Evolutionary conservation across 225 moss, liverwort and hornwort genomes (phyloP), one percentile per base, ranked within the genome.

Genomic region (Pseudoscleropodium purum): DNA sequence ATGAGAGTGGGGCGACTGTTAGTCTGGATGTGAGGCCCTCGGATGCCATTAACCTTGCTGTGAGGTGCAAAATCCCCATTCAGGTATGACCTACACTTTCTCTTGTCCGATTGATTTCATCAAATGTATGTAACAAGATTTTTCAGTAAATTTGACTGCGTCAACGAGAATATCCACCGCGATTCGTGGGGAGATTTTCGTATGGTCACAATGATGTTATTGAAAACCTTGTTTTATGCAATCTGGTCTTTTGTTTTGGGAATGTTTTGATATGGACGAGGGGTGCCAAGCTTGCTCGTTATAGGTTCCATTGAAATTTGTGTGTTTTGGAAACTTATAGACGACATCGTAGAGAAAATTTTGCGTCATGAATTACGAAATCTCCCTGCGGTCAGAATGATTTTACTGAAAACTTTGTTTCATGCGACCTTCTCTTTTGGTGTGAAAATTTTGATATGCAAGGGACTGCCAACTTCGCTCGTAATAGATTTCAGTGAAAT

Each of bases 21-120:
- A 97, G 97, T 52, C 89, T 98, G 36, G 98, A 98, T 88, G 91
- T 98, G 49, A 94, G 98, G 77, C 98, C 98, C 66, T 98, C 97
- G 23, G 98, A 98, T 70, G 98, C 98, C 64, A 98, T 98, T 73
- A 98, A 98, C 91, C 88, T 98, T 19, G 98, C 97, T 9, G 96
- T 94, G 60, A 90, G 98, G 26, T 98, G 98, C 87, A 93, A 95
- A 93, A 77, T 98, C 70, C 98, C 98, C 43, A 98, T 98, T 91
- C 98, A 98, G 96, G 98, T 98, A 84, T 15, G 67, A 54, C 52
- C n/a, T n/a, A 9, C 51, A 17, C 30, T 33, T 43, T 21, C 17
- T 79, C 57, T 25, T 57, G 18, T 81, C 41, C 21, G 20, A 60
- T 62, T 43, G 43, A 21, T 33, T 80, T 79, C 15, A 16, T 82